These are phyloP conservation scores for Prototheca stagnorum DNA, from an alignment of 163 green algal genomes.

Conservation along the genomic window DNA sequence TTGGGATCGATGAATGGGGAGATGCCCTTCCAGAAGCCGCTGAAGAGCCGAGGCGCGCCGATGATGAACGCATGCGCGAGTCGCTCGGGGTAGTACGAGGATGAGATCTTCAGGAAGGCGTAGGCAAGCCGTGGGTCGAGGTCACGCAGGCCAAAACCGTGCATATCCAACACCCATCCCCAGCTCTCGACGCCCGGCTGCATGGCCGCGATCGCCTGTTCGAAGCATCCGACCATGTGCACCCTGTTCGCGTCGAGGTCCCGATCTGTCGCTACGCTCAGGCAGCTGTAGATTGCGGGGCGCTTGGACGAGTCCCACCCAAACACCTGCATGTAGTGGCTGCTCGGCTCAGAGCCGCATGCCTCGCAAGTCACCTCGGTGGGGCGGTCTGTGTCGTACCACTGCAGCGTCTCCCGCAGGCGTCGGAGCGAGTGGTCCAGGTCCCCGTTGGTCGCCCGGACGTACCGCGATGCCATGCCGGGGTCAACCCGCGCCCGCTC, in stretches of 20 bases:
- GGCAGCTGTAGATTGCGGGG: constrained; percentile 51
- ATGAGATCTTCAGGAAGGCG: constrained; percentile 45
- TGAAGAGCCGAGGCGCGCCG: constrained; percentile 41
- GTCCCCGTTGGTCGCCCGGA: background rate
- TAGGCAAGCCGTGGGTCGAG: constrained; percentile 27
- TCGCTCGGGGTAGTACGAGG: constrained; percentile 56
- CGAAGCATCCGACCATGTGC: constrained; percentile 59
- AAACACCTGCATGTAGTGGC: constrained; percentile 34
- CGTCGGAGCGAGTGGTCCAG: background rate
- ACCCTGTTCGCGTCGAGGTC: constrained; percentile 28
- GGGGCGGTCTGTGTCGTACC: constrained; percentile 13
- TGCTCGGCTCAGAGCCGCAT: constrained; percentile 7
- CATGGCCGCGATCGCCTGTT: constrained; percentile 27
- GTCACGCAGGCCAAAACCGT: constrained; percentile 52
- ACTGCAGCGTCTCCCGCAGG: constrained; percentile 19
- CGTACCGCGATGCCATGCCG: background rate
- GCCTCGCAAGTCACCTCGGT: constrained; percentile 19
- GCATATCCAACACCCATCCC: constrained; percentile 62
- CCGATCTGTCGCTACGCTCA: constrained; percentile 30
- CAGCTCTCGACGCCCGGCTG: constrained; percentile 40
- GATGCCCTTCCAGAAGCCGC: constrained; percentile 45
- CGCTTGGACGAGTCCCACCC: constrained; percentile 15
- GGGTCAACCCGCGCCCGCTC: background rate
- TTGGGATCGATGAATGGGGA: constrained; percentile 42
- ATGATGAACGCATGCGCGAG: constrained; percentile 44